Conservation (phyloP, 805 yeast genomes). For the Dipodascus geniculatus region DNA sequence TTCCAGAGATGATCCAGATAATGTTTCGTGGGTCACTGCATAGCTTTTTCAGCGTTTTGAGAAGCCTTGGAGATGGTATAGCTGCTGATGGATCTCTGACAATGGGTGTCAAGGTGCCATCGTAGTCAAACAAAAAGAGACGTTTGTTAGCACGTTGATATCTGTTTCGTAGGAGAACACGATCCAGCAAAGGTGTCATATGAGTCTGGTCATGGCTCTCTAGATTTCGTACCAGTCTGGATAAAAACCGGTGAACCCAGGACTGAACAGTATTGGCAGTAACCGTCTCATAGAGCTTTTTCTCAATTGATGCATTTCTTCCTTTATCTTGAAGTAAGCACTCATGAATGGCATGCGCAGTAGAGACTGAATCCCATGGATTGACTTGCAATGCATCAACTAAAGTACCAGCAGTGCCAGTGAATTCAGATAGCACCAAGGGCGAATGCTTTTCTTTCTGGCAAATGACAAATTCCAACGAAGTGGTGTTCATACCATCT, state of each 20-base stretch:
- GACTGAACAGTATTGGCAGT: slow-evolving; percentile 60
- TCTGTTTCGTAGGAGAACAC: slow-evolving; percentile 47
- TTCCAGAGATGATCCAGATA: slow-evolving; percentile 92
- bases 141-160: slow-evolving; percentile 56
- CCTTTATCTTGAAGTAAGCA: slow-evolving; percentile 46
- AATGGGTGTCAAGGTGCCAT: slow-evolving; percentile 94
- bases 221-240: slow-evolving; percentile 28
- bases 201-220: slow-evolving; percentile 33
- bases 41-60: slow-evolving; percentile 45
- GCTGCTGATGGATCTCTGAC: slow-evolving; percentile 98
- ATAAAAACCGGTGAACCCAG: slow-evolving; percentile 63
- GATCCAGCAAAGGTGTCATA: slow-evolving; percentile 72
- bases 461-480: slow-evolving; percentile 82
- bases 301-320: slow-evolving; percentile 8
- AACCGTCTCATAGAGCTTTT: slow-evolving; percentile 50
- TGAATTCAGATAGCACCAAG: slow-evolving; percentile 80
- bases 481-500: slow-evolving; percentile 95
- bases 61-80: slow-evolving; percentile 70
- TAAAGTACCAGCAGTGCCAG: slow-evolving; percentile 59
- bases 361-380: slow-evolving; percentile 96
- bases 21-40: slow-evolving; percentile 69
- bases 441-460: slow-evolving; percentile 56
- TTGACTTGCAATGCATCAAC: slow-evolving; percentile 57
- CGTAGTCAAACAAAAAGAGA: slow-evolving; percentile 86
- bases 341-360: slow-evolving; percentile 70